Percentiles rank a stretch among this genome's conserved stretches.
phyloP scores from a whole-genome alignment of 768 basidiomycete species.

The Tulasnella sp. region DNA sequence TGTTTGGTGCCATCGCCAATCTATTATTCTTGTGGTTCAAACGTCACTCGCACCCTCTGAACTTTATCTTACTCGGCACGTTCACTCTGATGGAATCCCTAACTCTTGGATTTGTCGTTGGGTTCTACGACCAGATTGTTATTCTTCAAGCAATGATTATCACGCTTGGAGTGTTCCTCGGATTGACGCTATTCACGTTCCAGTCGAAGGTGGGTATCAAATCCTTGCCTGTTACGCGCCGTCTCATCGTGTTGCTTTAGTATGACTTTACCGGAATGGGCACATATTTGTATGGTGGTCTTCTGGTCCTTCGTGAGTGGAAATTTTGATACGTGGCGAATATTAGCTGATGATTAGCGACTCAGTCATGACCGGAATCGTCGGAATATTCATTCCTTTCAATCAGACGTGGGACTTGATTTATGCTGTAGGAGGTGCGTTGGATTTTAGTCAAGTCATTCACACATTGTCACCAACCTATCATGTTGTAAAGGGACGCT shows the following conservation, averaged over 20 bases:
- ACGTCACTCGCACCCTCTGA: conserved; percentile 79
- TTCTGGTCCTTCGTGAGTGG: conserved; percentile 46
- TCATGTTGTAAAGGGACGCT: conserved; percentile 15
- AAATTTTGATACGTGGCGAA: background rate
- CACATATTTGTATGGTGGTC: conserved; percentile 6
- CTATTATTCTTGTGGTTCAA: conserved; percentile 82
- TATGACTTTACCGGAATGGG: conserved; percentile 92
- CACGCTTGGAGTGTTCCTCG: conserved; percentile 84
- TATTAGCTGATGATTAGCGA: background rate
- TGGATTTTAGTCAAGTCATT: background rate
- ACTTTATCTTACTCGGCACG: conserved; percentile 66
- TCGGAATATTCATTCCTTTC: conserved; percentile 82
- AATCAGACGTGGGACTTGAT: conserved; percentile 65
- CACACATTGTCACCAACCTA: too few species aligned
- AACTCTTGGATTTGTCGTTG: conserved; percentile 73
- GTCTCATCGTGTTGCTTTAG: conserved; percentile 27
- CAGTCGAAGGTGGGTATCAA: conserved; percentile 64
- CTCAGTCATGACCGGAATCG: conserved; percentile 64
- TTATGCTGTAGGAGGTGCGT: conserved; percentile 51
- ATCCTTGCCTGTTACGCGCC: too few species aligned
- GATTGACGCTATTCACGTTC: conserved; percentile 86
- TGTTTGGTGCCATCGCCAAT: conserved; percentile 66
- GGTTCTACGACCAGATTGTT: conserved; percentile 55
- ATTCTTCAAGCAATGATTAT: conserved; percentile 84
- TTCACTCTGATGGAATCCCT: conserved; percentile 90